Base-by-base conservation (phyloP, 208 protist species). In the Wallacemonas rigidus region DNA sequence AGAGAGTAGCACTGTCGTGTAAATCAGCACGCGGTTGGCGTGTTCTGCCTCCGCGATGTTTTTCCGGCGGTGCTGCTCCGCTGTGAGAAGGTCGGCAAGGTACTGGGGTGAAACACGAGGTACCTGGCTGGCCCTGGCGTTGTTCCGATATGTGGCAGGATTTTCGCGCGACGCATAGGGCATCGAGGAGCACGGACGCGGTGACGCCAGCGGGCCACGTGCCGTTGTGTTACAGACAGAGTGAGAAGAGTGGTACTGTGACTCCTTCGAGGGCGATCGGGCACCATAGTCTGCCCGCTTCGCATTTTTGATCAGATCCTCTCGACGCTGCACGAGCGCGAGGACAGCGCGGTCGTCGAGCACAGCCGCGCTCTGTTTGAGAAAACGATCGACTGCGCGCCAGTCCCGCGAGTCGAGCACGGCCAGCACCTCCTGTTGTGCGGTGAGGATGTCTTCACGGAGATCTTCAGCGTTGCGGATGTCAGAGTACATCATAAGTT, bases 401-500 rank as follows among this genome's bases (percentile, higher is more conserved):
- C 79, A 84, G 61, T 83, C 79, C 2, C 40, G 69, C 12, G 73
- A 77, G 54, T 88, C 76, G 8, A 88, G 68, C 7, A 92, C 60
- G 44, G 53, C 63, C 1, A 72, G 53, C 1, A 82, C 84, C 41
- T 81, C 62, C 57, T 80, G 65, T 38, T 81, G 80, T 3, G 86
- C 76, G 26, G 48, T 58, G 4, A 75, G 63, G 44, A 93, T 83
- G 62, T 83, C 77, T 62, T 75, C 73, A 8, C 74, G 84, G 8
- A 95, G 73, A 5, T 74, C 69, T 79, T 92, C 82, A 0, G 90
- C 90, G 44, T 80, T 69, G 65, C 73, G 76, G 56, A 95, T 75
- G 74, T 95, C 90, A 0, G 83, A 80, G 62, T 82, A 87, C 85
- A 95, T 91, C 79, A 81, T 82, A 50, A 84, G 77, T 69, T 82